A percentile compares a stretch with the other conserved stretches of the same genome.
Evolutionary conservation across 148 eudicot species (phyloP).

Genomic region (Rhododendron molle): DNA sequence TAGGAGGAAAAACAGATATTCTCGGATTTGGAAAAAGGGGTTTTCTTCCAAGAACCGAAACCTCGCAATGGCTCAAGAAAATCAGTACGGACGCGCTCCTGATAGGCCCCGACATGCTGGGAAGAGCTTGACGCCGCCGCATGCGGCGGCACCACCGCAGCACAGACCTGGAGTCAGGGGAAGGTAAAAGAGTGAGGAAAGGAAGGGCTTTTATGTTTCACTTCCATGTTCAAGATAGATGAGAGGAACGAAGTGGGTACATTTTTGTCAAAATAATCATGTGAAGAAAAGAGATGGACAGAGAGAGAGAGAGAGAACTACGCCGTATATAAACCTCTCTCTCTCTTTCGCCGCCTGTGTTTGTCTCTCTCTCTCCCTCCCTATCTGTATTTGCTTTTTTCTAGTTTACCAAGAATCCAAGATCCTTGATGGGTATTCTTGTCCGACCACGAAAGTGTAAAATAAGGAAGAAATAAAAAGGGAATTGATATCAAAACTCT

Average conservation of each 20-base stretch:
- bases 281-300: neutral
- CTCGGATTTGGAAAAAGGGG: neutral
- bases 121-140: neutral
- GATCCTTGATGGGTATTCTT: conserved; percentile 12
- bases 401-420: neutral
- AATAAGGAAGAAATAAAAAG: neutral
- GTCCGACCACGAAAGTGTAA: conserved; percentile 8
- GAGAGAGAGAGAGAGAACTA: neutral
- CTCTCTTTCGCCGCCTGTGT: neutral
- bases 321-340: neutral
- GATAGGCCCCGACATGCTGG: neutral
- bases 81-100: neutral
- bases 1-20: neutral
- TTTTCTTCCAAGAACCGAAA: neutral
- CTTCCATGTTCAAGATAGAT: neutral
- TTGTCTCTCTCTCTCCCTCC: neutral
- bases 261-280: conserved; percentile 4
- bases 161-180: neutral
- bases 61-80: neutral
- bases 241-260: neutral
- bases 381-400: neutral
- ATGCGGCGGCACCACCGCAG: neutral
- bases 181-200: neutral
- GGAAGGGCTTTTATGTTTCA: neutral
- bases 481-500: too few species aligned